Evolutionary conservation across 106 monocot genomes (phyloP).

Genomic region (Posidonia australis): DNA sequence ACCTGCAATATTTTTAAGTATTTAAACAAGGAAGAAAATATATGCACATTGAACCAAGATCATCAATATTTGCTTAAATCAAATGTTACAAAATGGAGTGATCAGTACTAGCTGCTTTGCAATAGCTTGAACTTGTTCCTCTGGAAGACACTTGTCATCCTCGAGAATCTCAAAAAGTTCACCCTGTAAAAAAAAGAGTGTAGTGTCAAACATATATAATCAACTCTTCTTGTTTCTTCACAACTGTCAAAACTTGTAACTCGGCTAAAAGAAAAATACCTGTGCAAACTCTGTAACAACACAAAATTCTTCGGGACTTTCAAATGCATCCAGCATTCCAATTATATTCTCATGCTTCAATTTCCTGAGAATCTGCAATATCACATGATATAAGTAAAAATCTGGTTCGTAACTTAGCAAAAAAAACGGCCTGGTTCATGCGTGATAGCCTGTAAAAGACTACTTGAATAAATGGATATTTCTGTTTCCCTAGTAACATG

Average conservation of each 20-base stretch:
- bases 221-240: neutral
- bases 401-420: neutral
- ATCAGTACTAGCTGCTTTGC: constrained; percentile 86
- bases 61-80: neutral
- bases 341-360: constrained; percentile 97
- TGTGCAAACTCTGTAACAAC: constrained; percentile 99
- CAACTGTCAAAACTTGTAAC: neutral
- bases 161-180: constrained; percentile 97
- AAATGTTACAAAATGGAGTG: neutral
- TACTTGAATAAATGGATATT: too few relatives aligned
- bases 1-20: constrained; percentile 35
- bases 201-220: neutral
- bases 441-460: too few relatives aligned
- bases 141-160: constrained; percentile 95
- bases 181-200: constrained; percentile 36
- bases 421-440: too few relatives aligned
- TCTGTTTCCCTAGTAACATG: too few relatives aligned
- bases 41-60: neutral
- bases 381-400: neutral
- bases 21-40: neutral
- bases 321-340: constrained; percentile 97
- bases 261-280: constrained; percentile 26
- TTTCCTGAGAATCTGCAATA: constrained; percentile 69
- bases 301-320: constrained; percentile 91
- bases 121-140: constrained; percentile 95